Percentiles rank a stretch among this genome's conserved stretches.
Conservation (phyloP, 208 protist species). For the Angomonas deanei region DNA sequence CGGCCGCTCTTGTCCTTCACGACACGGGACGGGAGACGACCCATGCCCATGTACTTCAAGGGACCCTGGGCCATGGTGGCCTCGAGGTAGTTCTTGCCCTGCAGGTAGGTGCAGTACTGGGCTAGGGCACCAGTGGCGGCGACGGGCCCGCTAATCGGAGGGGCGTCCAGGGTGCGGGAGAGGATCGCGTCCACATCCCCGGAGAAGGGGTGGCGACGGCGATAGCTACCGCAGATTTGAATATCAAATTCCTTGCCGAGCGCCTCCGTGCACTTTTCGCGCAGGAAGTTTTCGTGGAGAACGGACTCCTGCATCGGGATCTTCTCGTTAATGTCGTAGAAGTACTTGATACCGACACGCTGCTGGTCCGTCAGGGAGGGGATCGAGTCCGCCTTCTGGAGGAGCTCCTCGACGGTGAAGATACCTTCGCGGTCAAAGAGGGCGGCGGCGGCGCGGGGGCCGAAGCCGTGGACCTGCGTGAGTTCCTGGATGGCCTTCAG, state of each 20-base stretch:
- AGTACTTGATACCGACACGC: slow-evolving; percentile 86
- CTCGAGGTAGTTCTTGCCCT: slow-evolving; percentile 66
- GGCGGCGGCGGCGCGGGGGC: slow-evolving; percentile 68
- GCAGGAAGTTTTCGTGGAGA: slow-evolving; percentile 76
- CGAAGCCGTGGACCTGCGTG: slow-evolving; percentile 86
- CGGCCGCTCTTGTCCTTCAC: slow-evolving; percentile 49
- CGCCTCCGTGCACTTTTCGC: slow-evolving; percentile 43
- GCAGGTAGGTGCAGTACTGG: slow-evolving; percentile 54
- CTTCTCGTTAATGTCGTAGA: slow-evolving; percentile 89
- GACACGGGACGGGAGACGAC: slow-evolving; percentile 70
- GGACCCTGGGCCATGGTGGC: slow-evolving; percentile 84
- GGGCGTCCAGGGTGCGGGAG: slow-evolving; percentile 51
- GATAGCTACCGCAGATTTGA: slow-evolving; percentile 85
- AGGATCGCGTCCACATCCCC: slow-evolving; percentile 87
- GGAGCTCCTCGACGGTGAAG: slow-evolving; percentile 86
- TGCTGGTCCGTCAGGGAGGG: slow-evolving; percentile 71
- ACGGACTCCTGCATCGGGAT: slow-evolving; percentile 90
- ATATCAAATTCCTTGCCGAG: slow-evolving; percentile 73
- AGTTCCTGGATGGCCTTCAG: slow-evolving; percentile 87
- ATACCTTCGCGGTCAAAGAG: slow-evolving; percentile 87
- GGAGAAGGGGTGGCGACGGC: slow-evolving; percentile 76
- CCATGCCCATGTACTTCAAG: slow-evolving; percentile 90
- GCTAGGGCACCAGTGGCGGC: slow-evolving; percentile 67
- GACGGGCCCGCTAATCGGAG: slow-evolving; percentile 55
- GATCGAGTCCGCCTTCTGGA: slow-evolving; percentile 73